Conservation (phyloP, 1,139 yeast genomes). For the Magnusiomyces fungicola region DNA sequence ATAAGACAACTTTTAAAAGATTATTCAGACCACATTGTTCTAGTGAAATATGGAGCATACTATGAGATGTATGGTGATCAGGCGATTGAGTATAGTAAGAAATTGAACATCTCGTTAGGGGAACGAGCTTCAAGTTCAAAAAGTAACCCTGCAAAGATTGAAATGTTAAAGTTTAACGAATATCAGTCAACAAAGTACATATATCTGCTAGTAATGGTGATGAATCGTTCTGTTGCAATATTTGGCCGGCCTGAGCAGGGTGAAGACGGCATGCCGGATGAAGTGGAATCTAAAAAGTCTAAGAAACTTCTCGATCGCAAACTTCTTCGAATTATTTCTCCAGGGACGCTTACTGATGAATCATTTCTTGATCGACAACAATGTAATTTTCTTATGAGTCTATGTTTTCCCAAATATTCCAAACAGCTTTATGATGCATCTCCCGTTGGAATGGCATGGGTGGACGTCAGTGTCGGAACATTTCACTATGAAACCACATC, state of each 20-base stretch:
- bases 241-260: constrained; percentile 56
- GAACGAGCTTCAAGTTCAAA: constrained; percentile 37
- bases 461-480: constrained; percentile 80
- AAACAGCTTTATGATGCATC: constrained; percentile 34
- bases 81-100: constrained; percentile 66
- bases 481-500: constrained; percentile 61
- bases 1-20: constrained; percentile 38
- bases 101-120: constrained; percentile 53
- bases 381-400: constrained; percentile 62
- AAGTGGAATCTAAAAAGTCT: constrained; percentile 19
- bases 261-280: no score
- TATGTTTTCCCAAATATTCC: constrained; percentile 27
- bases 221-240: constrained; percentile 66
- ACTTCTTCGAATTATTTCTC: constrained; percentile 74
- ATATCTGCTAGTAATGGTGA: constrained; percentile 60
- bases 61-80: constrained; percentile 62
- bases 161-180: constrained; percentile 85
- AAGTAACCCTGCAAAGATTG: constrained; percentile 40
- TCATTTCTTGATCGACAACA: constrained; percentile 65
- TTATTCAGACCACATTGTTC: constrained; percentile 62
- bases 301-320: constrained; percentile 60
- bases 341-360: constrained; percentile 90
- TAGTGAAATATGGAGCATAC: constrained; percentile 86
- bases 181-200: constrained; percentile 65
- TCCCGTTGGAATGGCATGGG: constrained; percentile 76